A percentile compares a stretch with the other conserved stretches of the same genome.
Conservation (phyloP, 768 basidiomycete species). For the Chalciporus piperatus region DNA sequence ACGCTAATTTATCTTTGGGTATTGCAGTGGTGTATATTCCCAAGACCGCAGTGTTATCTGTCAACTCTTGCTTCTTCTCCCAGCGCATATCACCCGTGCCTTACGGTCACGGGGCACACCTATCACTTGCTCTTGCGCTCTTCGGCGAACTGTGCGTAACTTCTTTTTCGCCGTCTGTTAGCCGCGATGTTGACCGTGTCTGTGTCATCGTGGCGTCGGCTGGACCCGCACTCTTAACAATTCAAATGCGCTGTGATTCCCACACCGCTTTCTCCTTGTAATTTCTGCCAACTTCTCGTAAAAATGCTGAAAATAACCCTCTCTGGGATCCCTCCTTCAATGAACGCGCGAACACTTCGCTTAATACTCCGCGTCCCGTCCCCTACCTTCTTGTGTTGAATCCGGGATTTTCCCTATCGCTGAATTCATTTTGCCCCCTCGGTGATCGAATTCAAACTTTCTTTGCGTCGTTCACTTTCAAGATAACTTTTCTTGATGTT, state of each 20-base stretch:
- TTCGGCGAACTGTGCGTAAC: conserved; percentile 60
- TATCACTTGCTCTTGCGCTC: conserved; percentile 61
- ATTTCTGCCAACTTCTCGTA: not conserved
- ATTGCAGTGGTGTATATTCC: conserved; percentile 62
- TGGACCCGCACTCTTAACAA: conserved; percentile 9
- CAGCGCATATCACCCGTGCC: conserved; percentile 41
- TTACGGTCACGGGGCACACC: conserved; percentile 57
- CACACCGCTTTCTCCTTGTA: conserved; percentile 2
- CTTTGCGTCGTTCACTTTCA: not conserved
- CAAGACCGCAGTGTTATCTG: conserved; percentile 60
- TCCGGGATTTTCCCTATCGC: conserved; percentile 25
- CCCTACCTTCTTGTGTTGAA: conserved; percentile 14
- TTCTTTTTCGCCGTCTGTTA: not conserved
- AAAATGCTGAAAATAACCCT: conserved; percentile 18
- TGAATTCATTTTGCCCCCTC: conserved; percentile 10
- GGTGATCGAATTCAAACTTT: conserved; percentile 7
- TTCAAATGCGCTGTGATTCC: conserved; percentile 8
- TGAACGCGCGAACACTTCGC: conserved; percentile 25
- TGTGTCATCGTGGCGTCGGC: conserved; percentile 9
- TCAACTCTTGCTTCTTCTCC: conserved; percentile 50
- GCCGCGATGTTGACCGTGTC: conserved; percentile 5
- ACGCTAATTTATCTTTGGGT: conserved; percentile 7
- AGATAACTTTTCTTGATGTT: not conserved
- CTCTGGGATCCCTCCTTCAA: conserved; percentile 6
- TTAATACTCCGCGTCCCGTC: conserved; percentile 13